These are phyloP conservation scores for Brassica nigra DNA, from an alignment of 345 rosid genomes.

Conservation along the genomic window DNA sequence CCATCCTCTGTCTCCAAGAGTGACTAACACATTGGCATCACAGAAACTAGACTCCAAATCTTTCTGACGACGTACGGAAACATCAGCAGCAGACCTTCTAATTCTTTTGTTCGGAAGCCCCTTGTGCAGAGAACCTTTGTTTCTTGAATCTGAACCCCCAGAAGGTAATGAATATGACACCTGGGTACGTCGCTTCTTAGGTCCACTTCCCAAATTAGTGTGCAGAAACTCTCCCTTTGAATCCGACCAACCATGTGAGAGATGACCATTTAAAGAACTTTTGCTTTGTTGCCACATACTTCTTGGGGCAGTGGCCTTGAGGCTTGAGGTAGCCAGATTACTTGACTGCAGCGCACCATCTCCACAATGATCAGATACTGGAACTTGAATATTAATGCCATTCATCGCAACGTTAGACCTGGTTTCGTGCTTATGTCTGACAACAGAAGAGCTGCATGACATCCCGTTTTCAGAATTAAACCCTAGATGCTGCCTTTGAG, in stretches of 20 bases:
- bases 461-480: constrained; percentile 39
- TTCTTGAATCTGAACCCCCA: constrained; percentile 66
- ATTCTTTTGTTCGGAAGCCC: constrained; percentile 70
- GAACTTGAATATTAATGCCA: constrained; percentile 62
- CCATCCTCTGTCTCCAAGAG: constrained; percentile 84
- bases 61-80: constrained; percentile 55
- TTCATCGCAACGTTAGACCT: constrained; percentile 42
- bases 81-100: constrained; percentile 66
- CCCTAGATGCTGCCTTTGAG: constrained; percentile 41
- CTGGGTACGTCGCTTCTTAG: constrained; percentile 86
- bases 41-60: constrained; percentile 68
- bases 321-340: constrained; percentile 60
- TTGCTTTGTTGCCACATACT: constrained; percentile 75
- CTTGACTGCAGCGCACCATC: constrained; percentile 47
- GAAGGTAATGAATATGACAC: constrained; percentile 82
- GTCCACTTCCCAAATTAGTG: constrained; percentile 73
- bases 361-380: constrained; percentile 48
- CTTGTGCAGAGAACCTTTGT: constrained; percentile 57
- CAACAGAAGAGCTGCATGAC: constrained; percentile 40
- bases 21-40: constrained; percentile 74
- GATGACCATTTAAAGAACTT: constrained; percentile 56
- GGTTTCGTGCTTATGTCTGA: constrained; percentile 39
- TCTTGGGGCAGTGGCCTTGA: constrained; percentile 89
- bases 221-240: constrained; percentile 58
- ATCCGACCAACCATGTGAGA: constrained; percentile 73